A percentile compares a stretch with the other conserved stretches of the same genome.
phyloP scores from a whole-genome alignment of 768 basidiomycete species.

The Suillus cothurnatus region DNA sequence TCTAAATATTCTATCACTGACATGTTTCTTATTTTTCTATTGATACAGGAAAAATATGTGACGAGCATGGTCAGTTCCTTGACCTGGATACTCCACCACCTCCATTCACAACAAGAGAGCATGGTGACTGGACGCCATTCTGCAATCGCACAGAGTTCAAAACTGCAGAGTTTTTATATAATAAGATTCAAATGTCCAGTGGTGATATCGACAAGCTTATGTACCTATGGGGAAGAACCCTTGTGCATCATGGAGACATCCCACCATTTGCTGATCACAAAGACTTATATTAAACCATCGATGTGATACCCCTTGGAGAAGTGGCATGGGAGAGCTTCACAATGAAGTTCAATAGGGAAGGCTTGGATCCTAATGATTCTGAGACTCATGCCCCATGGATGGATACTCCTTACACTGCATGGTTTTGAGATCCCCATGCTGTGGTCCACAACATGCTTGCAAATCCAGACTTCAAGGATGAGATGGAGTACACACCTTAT shows the following conservation, averaged over 20 bases:
- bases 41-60: too few species aligned
- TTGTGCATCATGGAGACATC: neutral
- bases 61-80: too few species aligned
- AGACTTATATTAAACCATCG: conserved; percentile 28
- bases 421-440: conserved; percentile 24
- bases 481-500: conserved; percentile 18
- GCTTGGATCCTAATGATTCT: too few species aligned
- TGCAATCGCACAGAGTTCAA: conserved; percentile 18
- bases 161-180: conserved; percentile 18
- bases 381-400: conserved; percentile 26
- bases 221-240: conserved; percentile 14
- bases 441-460: conserved; percentile 21
- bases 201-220: conserved; percentile 19
- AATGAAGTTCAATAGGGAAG: conserved; percentile 15
- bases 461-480: conserved; percentile 25
- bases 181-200: conserved; percentile 19
- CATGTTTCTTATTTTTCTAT: too few species aligned
- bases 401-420: conserved; percentile 26
- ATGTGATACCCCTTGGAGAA: conserved; percentile 26
- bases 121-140: conserved; percentile 24
- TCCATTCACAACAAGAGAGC: neutral
- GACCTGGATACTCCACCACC: conserved; percentile 5
- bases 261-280: conserved; percentile 12
- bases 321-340: conserved; percentile 30
- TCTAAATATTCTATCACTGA: too few species aligned